A percentile compares a stretch with the other conserved stretches of the same genome.
phyloP scores from a whole-genome alignment of 2,329 filamentous ascomycete species.

The Penicillium sp. region DNA sequence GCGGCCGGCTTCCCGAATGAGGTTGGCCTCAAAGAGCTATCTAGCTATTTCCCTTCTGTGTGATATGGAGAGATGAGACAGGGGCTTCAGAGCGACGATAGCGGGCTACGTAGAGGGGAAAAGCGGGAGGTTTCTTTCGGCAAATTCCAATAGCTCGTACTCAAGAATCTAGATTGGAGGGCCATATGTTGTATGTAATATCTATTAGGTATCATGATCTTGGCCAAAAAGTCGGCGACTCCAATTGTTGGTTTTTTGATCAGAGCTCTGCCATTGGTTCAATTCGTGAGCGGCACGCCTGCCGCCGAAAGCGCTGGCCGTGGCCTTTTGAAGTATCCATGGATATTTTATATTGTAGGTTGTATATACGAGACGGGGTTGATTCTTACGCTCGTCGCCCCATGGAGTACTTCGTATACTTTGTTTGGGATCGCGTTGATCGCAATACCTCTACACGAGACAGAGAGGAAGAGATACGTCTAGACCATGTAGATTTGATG shows the following conservation, averaged over 20 bases:
- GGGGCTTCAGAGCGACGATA: constrained; percentile 4
- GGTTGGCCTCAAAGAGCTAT: constrained; percentile 14
- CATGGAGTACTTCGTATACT: no score
- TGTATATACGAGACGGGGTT: constrained; percentile 8
- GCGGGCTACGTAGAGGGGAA: background rate
- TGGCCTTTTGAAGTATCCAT: constrained; percentile 1
- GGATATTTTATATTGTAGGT: background rate
- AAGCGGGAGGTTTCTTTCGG: background rate
- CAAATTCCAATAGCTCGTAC: background rate
- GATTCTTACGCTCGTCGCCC: background rate
- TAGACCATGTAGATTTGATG: background rate
- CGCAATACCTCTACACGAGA: background rate
- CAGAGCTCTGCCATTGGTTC: constrained; percentile 7
- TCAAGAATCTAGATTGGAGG: no score
- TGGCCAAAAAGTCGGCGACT: background rate
- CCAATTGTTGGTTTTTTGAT: background rate
- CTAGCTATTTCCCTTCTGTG: background rate
- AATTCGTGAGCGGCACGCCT: constrained; percentile 7
- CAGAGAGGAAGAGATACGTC: background rate
- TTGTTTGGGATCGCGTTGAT: no score
- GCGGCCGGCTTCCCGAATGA: constrained; percentile 22
- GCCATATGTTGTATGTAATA: background rate
- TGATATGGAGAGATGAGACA: constrained; percentile 1
- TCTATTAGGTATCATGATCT: constrained; percentile 2
- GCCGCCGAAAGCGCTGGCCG: constrained; percentile 28